Base-by-base conservation (phyloP, 305 asterid genomes). In the Salvia sclarea region DNA sequence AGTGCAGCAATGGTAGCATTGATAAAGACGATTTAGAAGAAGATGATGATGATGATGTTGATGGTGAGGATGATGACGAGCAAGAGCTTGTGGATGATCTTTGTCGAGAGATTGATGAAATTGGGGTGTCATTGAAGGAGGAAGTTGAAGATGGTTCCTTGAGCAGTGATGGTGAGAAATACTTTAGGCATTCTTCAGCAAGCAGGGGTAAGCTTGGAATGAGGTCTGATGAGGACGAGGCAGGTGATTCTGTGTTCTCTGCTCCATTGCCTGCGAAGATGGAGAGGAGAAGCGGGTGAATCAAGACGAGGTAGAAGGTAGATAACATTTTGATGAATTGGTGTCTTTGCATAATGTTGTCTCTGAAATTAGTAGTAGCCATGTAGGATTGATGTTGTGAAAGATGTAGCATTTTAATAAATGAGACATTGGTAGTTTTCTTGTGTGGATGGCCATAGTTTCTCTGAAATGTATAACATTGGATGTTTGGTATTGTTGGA, bases 211-310 rank as follows among this genome's bases (percentile, higher is more conserved):
- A 41, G 6, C 33, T 11, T 63, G 65, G 14, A n/a, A 33, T 12
- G 14, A 35, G 43, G 59, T 6, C 4, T 6, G 59, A 31, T 10
- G 13, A 41, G 10, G 60, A 43, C 1, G 61, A 20, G 3, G 9
- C 2, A 2, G 68, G 63, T 13, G 68, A 48, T 10, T 65, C 63
- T 8, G 11, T 76, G 13, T 80, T 77, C 78, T 71, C 80, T 75
- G 85, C 86, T 22, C 88, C 88, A 14, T 64, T 78, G 73, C 88
- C 86, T 14, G 79, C 68, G 75, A 83, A 69, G 80, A 87, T 80
- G 85, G 95, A 85, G 69, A 59, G 60, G 14, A 71, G 79, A 68
- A 74, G 76, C 52, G 72, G 70, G 59, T 64, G 54, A 20, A 21
- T 70, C 57, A 79, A 60, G 22, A 59, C 53, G 78, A 76, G 75